Conservation (phyloP, 495 filamentous ascomycete species). For the Aspergillus wentii region DNA sequence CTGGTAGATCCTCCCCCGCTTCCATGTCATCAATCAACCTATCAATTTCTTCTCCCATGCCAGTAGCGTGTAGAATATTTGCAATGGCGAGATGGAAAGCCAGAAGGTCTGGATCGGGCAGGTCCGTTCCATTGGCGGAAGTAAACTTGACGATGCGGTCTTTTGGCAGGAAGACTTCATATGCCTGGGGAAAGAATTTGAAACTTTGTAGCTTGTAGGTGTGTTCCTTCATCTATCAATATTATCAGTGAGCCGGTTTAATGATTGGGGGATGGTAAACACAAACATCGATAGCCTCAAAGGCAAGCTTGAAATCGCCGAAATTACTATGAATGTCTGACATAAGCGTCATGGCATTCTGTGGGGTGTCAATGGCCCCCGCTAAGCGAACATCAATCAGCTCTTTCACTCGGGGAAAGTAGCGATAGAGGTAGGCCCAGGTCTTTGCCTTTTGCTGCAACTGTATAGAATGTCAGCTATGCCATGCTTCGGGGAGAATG, state of each 20-base stretch:
- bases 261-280: background rate
- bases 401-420: background rate
- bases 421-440: constrained; percentile 1
- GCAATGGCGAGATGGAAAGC: background rate
- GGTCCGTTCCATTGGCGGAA: background rate
- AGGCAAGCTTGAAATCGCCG: background rate
- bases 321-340: background rate
- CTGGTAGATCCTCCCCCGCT: background rate
- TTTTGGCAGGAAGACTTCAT: background rate
- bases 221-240: background rate
- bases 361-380: background rate
- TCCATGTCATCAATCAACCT: background rate
- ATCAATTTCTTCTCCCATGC: background rate
- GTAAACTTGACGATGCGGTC: background rate
- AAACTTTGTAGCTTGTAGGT: background rate
- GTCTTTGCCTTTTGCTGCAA: background rate
- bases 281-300: background rate
- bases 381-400: background rate
- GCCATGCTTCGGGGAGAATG: background rate
- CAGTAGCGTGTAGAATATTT: background rate
- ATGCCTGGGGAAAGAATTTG: background rate
- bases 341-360: background rate
- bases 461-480: background rate
- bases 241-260: background rate
- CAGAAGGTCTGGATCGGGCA: background rate